These are phyloP conservation scores for Ophiostoma angusticollis DNA, from an alignment of 2,329 filamentous ascomycete genomes.

Conservation along the genomic window DNA sequence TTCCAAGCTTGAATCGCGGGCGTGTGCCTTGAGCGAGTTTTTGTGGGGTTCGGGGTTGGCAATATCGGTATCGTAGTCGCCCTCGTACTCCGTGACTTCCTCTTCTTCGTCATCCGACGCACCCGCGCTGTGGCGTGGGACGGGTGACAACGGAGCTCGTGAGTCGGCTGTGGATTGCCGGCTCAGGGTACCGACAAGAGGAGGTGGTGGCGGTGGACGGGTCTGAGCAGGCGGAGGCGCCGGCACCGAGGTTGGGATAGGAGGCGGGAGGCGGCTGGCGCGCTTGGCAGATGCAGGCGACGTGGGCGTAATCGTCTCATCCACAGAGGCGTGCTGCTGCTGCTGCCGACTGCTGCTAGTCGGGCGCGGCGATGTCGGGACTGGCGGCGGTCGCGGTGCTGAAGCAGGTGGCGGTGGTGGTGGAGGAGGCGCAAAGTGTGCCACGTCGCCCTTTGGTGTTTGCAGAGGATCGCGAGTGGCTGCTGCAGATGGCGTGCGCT, in stretches of 20 bases:
- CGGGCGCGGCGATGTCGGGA: conserved; percentile 25
- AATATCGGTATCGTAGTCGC: conserved; percentile 96
- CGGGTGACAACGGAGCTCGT: conserved; percentile 26
- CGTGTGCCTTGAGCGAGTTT: conserved; percentile 76
- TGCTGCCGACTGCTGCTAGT: conserved; percentile 24
- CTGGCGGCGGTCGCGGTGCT: conserved; percentile 27
- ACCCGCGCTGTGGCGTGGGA: conserved; percentile 19
- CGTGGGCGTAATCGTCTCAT: conserved; percentile 24
- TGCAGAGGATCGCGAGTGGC: conserved; percentile 31
- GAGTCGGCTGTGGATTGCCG: conserved; percentile 48
- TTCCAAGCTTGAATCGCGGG: conserved; percentile 63
- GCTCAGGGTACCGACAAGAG: conserved; percentile 39
- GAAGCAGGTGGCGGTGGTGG: conserved; percentile 35
- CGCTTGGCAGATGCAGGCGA: conserved; percentile 32
- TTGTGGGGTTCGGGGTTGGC: conserved; percentile 88
- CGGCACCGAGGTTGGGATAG: conserved; percentile 45
- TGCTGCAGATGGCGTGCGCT: conserved; percentile 22
- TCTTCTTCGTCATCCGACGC: conserved; percentile 50
- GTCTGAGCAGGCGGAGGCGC: conserved; percentile 35
- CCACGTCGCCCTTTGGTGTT: conserved; percentile 25
- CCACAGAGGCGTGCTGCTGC: no score
- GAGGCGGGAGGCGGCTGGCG: conserved; percentile 43
- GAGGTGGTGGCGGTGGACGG: conserved; percentile 55
- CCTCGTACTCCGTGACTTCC: conserved; percentile 85
- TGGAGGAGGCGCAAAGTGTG: conserved; percentile 25